Evolutionary conservation across 2,329 filamentous ascomycete species (phyloP).

Genomic region (Daldinia eschscholtzii): DNA sequence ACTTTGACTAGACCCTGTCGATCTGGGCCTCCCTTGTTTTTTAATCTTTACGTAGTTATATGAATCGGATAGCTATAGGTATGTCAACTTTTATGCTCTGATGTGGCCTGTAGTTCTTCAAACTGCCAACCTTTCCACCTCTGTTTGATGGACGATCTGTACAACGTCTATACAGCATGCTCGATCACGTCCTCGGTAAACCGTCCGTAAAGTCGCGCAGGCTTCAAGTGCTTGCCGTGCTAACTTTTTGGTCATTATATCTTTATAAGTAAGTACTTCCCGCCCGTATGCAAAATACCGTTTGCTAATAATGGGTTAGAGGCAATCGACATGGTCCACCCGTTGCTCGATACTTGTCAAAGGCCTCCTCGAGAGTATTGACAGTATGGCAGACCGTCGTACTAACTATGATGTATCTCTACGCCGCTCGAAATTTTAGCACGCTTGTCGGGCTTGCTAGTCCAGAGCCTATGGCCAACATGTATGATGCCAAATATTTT

Average conservation of each 20-base stretch:
- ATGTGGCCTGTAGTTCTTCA: conserved; percentile 8
- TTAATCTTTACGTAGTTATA: not conserved
- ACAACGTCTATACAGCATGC: conserved; percentile 57
- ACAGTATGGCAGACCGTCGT: conserved; percentile 93
- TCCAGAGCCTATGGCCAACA: conserved; percentile 92
- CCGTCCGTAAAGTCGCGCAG: conserved; percentile 93
- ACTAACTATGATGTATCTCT: conserved; percentile 89
- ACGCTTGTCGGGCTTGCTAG: conserved; percentile 91
- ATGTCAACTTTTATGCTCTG: conserved; percentile 17
- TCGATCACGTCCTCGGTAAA: conserved; percentile 92
- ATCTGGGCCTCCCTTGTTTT: not conserved
- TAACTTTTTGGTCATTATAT: conserved; percentile 92
- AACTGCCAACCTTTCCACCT: not conserved
- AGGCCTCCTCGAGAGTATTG: conserved; percentile 75
- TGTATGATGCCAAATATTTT: conserved; percentile 94
- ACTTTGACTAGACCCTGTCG: conserved; percentile 7
- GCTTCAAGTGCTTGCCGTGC: conserved; percentile 89
- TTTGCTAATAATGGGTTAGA: conserved; percentile 60
- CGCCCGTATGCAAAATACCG: conserved; percentile 22
- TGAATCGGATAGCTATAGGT: not conserved
- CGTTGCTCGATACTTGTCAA: conserved; percentile 76
- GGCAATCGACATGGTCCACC: conserved; percentile 92
- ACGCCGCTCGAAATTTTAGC: conserved; percentile 91
- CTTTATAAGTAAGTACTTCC: conserved; percentile 72
- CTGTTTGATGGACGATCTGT: conserved; percentile 16